Evolutionary conservation across 192 early-diverging fungal species (phyloP).

Genomic region (Neocallimastix lanati): DNA sequence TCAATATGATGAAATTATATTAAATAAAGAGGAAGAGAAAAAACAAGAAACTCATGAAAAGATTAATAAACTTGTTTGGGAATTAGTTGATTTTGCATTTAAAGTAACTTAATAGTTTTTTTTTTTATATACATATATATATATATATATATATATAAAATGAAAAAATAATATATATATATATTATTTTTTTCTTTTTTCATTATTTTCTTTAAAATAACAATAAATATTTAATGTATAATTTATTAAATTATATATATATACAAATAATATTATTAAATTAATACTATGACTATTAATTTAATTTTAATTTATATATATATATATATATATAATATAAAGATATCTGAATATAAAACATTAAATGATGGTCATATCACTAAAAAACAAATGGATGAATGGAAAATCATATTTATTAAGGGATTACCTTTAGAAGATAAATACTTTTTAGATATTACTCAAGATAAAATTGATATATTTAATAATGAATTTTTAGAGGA

Average conservation of each 20-base stretch:
- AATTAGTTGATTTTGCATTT: constrained; percentile 24
- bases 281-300: too few species aligned
- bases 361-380: constrained; percentile 31
- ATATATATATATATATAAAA: constrained; percentile 1
- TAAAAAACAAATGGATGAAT: constrained; percentile 22
- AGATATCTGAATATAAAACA: constrained; percentile 24
- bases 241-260: too few species aligned
- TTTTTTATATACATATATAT: too few species aligned
- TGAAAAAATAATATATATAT: background rate
- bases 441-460: constrained; percentile 15
- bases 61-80: constrained; percentile 15
- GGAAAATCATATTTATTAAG: constrained; percentile 32
- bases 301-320: too few species aligned
- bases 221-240: too few species aligned
- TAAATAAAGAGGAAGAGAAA: constrained; percentile 12
- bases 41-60: constrained; percentile 6
- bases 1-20: constrained; percentile 31
- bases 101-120: too few species aligned
- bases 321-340: too few species aligned
- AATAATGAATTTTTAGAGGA: background rate
- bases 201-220: too few species aligned
- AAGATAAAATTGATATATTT: constrained; percentile 12
- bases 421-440: constrained; percentile 12
- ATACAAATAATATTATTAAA: too few species aligned
- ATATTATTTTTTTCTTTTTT: too few species aligned